Evolutionary conservation across 2,329 filamentous ascomycete species (phyloP), one percentile per base, ranked within the genome.

Genomic region (Phoma sp.): DNA sequence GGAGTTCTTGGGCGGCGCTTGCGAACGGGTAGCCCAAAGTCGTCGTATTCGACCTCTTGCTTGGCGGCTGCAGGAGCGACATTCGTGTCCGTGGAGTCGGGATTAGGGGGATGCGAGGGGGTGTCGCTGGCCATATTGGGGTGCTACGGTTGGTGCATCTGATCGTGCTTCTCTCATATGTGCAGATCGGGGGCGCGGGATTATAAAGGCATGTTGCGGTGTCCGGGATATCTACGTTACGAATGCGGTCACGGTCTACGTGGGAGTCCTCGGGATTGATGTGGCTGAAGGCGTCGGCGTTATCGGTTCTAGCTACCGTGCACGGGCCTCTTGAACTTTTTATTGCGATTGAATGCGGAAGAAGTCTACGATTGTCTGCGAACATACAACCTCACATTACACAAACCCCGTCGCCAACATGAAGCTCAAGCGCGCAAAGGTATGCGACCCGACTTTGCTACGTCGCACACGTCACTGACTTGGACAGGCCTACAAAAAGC

Each of bases 401-500:
- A 47, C 25, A 47, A 24, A 46, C 44, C 47, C 36, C 35, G 43
- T 41, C 50, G 58, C 56, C 60, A 45, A 41, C 25, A 71, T 71
- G 68, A 70, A 70, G 69, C 58, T 71, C 45, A 71, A 72, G 57
- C 64, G 69, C 52, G 64, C 66, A 35, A 68, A 72, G 63, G 65
- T 65, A 61, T 11, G n/a, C 18, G n/a, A 25, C n/a, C 27, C 18
- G 18, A 18, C 18, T 18, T 18, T 18, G 18, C 18, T 18, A 18
- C 18, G 18, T 18, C 18, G 18, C 18, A 18, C 18, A 18, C 18
- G 18, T 18, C 18, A 68, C 86, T 86, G 48, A 90, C 81, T 85
- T 56, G 82, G 80, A 37, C 88, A 90, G 76, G 87, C 89, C 67
- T 92, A 91, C 75, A 86, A 88, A 71, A 97, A 97, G 86, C 86